A percentile compares a stretch with the other conserved stretches of the same genome.
phyloP scores from a whole-genome alignment of 768 basidiomycete species.

The Lactifluus pinguis region DNA sequence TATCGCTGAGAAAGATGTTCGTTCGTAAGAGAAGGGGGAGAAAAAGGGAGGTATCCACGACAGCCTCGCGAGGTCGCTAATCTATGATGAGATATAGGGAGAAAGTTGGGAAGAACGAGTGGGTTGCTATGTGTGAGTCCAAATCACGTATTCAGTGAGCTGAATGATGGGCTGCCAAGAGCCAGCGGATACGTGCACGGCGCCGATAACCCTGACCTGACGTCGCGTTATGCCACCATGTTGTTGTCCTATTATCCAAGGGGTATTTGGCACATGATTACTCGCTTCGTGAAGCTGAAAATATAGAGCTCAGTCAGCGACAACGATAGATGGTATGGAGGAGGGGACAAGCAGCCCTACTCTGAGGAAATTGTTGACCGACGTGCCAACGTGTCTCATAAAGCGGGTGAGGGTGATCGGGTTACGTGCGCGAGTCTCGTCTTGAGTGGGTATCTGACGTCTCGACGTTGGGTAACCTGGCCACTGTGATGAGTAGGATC shows the following conservation, averaged over 20 bases:
- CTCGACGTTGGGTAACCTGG: neutral
- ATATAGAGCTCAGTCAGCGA: neutral
- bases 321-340: neutral
- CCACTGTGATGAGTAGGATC: neutral
- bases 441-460: slow-evolving; percentile 1
- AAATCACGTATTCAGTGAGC: slow-evolving; percentile 4
- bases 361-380: neutral
- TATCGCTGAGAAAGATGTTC: neutral
- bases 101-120: no score
- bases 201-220: slow-evolving; percentile 7
- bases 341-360: neutral
- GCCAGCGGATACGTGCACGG: slow-evolving; percentile 4
- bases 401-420: slow-evolving; percentile 2
- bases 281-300: neutral
- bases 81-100: neutral
- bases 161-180: slow-evolving; percentile 11
- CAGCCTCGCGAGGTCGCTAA: neutral
- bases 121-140: neutral
- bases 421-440: neutral
- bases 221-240: neutral
- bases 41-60: neutral
- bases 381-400: neutral
- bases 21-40: neutral
- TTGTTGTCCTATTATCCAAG: neutral
- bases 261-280: neutral